These are phyloP conservation scores for Barbarea vulgaris DNA, from an alignment of 345 rosid species.

Conservation along the genomic window DNA sequence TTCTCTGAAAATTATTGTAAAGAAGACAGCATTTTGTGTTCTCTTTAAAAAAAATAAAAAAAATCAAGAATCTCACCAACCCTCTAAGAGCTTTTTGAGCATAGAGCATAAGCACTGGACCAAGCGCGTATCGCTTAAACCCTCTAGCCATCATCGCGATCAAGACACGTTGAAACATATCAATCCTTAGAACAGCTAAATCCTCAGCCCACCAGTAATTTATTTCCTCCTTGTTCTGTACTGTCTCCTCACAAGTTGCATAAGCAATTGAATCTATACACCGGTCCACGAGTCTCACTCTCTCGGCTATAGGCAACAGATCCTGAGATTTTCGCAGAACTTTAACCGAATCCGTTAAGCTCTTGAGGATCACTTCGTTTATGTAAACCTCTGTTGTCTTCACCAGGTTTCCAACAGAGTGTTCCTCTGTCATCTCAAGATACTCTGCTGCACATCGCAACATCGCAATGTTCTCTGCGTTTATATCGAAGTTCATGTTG, in stretches of 20 bases:
- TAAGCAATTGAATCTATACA: constrained; percentile 79
- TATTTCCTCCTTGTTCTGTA: constrained; percentile 43
- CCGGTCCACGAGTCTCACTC: constrained; percentile 64
- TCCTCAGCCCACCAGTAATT: constrained; percentile 91
- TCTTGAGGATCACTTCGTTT: constrained; percentile 66
- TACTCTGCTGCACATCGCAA: constrained; percentile 81
- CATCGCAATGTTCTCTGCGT: constrained; percentile 67
- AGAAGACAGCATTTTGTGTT: constrained; percentile 3
- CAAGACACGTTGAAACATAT: constrained; percentile 73
- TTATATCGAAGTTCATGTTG: constrained; percentile 77
- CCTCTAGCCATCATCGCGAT: constrained; percentile 80
- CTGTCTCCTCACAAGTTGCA: constrained; percentile 63
- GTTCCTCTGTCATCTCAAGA: constrained; percentile 89
- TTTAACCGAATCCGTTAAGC: constrained; percentile 61
- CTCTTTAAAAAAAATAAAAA: background rate
- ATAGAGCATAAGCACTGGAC: constrained; percentile 82
- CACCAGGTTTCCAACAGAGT: constrained; percentile 66
- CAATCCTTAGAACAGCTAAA: constrained; percentile 62
- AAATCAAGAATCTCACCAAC: constrained; percentile 68
- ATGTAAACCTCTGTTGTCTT: constrained; percentile 73
- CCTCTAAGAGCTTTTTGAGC: constrained; percentile 88
- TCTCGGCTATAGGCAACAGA: constrained; percentile 68
- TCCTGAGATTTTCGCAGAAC: constrained; percentile 56
- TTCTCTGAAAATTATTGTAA: background rate
- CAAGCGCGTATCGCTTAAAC: constrained; percentile 66